Base-by-base conservation (phyloP, 352 stramenopile species). In the Phytophthora sp. region DNA sequence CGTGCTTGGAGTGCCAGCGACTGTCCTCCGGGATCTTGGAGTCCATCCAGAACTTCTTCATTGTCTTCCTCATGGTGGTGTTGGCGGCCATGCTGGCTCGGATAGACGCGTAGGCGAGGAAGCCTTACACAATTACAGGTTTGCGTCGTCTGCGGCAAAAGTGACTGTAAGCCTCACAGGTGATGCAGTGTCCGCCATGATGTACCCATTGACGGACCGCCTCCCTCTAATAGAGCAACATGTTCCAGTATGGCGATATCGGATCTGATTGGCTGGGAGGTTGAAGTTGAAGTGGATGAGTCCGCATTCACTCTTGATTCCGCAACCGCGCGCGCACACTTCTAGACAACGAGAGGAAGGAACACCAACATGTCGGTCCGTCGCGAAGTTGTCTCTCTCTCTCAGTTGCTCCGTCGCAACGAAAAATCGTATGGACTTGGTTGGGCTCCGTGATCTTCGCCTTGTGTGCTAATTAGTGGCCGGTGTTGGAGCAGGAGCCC, bases 371-470 rank as follows among this genome's bases (percentile, higher is more conserved):
- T 93, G 84, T 74, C 80, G 16, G 69, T 91, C 51, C 84, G 76
- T 29, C 73, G 77, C 41, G 84, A 93, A 52, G 76, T 93, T 23
- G 64, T 93, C 35, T 88, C 84, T 26, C 81, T 93, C 53, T 90
- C 84, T 26, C 77, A 90, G 72, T 67, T 93, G 6, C 76, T 93
- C 26, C 82, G 82, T 39, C 71, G 68, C 46, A 66, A 71, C 45
- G 54, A 88, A 55, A 75, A 74, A 33, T 57, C 72, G 69, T 82
- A 70, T 15, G 20, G 54, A 16, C 24, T 41, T n/a, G 16, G 18
- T 8, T n/a, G n/a, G n/a, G 13, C 6, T 26, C 3, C 7, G 1
- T 21, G 7, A 31, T 62, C 38, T 35, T 41, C 51, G 26, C 46
- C 20, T 50, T 51, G n/a, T 36, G 16, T 26, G 29, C 56, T 61